Evolutionary conservation across 768 basidiomycete species (phyloP).

Genomic region (Termitomyces sp.): DNA sequence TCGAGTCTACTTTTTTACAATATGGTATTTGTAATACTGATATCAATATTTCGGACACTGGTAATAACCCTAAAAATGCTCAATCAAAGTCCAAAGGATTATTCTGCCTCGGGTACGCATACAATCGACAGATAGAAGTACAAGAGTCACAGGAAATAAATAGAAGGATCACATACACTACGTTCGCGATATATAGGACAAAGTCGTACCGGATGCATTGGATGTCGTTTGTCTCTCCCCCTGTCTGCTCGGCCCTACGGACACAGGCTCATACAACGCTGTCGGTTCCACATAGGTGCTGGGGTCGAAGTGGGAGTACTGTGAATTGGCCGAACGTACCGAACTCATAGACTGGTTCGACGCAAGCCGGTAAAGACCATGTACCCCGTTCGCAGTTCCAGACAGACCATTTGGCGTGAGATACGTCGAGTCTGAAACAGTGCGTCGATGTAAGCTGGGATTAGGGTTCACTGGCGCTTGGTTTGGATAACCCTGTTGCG

Average conservation of each 20-base stretch:
- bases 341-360: constrained; percentile 12
- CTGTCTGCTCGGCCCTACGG: background rate
- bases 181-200: background rate
- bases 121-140: background rate
- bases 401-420: background rate
- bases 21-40: too few relatives aligned
- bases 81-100: background rate
- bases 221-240: background rate
- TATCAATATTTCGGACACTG: background rate
- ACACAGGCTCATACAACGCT: background rate
- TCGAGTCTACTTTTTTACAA: background rate
- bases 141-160: background rate
- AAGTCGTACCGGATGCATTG: constrained; percentile 3
- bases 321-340: constrained; percentile 5
- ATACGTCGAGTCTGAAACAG: constrained; percentile 4
- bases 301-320: constrained; percentile 7
- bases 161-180: background rate
- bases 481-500: background rate
- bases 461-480: background rate
- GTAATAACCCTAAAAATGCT: too few relatives aligned
- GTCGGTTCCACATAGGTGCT: constrained; percentile 10
- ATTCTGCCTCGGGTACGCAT: background rate
- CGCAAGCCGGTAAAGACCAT: constrained; percentile 2
- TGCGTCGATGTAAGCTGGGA: constrained; percentile 4
- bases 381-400: background rate